Base-by-base conservation (phyloP, 192 early-diverging fungal species). In the Coemansia sp. region DNA sequence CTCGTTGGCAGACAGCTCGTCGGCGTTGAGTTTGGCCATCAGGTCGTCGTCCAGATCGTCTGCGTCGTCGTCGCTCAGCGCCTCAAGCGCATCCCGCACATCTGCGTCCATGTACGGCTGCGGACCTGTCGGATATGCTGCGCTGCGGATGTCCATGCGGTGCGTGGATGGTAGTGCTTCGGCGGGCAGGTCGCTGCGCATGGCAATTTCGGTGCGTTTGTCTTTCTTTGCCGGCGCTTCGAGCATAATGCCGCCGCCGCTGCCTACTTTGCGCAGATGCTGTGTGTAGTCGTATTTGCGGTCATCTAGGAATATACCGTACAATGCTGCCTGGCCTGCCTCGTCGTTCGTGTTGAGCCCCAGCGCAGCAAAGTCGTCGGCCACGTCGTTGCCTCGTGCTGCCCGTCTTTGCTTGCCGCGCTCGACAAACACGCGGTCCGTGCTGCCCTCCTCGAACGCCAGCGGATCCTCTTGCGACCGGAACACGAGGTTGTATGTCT, bases 401-500 rank as follows among this genome's bases (percentile, higher is more conserved):
- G 50, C 14, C 43, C 10, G 29, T 29, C 9, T 35, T 58, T 21
- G 25, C 29, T 27, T 47, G 35, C 57, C 63, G 37, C 21, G 92
- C 83, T 57, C 87, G 45, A 90, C 86, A 32, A 99, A 84, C 7
- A 99, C 95, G 60, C 87, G 84, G 48, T 86, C 82, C 4, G 90
- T 87, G 8, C 90, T 85, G 17, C 87, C 86, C 22, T 89, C 84
- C 67, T 97, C 94, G 24, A 90, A 89, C 47, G 94, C 87, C 53
- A 88, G 83, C 39, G 95, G 93, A 78, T 99, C 97, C 59, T 92
- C 84, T 77, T 97, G 94, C 17, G 97, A 97, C 68, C 97, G 88
- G 81, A 97, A 94, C 22, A 97, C 91, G 27, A 99, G 82, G 76
- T 93, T 89, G 85, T 87, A 99, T 65, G 92, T 89, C 56, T 88